Evolutionary conservation across 805 yeast species (phyloP), one percentile per base, ranked within the genome.

Genomic region (Teunomyces atbi): DNA sequence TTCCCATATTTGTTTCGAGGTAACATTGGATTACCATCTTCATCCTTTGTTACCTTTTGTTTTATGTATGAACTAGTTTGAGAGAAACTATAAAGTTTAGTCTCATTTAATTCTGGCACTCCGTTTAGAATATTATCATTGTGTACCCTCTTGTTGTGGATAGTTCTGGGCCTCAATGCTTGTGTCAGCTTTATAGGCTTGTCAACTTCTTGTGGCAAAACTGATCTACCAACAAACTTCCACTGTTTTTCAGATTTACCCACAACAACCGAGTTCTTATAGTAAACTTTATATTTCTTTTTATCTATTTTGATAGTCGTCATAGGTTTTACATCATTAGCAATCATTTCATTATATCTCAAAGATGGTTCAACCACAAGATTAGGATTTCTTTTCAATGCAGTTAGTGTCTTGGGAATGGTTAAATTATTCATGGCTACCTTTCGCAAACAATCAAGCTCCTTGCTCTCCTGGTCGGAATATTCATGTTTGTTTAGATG

Each of bases 161-260:
- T 48, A 1, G 70, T 59, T 30, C 65, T 48, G 2, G 68, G 64
- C 2, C 41, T 30, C 21, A 55, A 37, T 1, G 57, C 50, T 4
- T 20, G 50, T 1, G 62, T 54, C 1, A 46, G 27, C 42, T 62
- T 65, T 4, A 64, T 48, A 3, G 60, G 62, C 0, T 36, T 41
- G 1, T 41, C 47, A 1, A 50, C 11, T 41, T 63, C 55, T 1
- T 40, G 45, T 2, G 54, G 56, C 29, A 45, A 50, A 6, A 66
- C 51, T 11, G 69, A 65, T 29, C 72, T 46, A 4, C 71, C 72
- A 15, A 64, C 45, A 43, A 62, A 57, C 45, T 64, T 67, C 72
- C 72, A 67, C 41, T 65, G 70, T 15, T 54, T 59, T 37, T 56
- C 62, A 2, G 71, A 64, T 46, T 64, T 66, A 2, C 68, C 71